These are phyloP conservation scores for Coemansia furcata DNA, from an alignment of 192 early-diverging fungal species.

Conservation along the genomic window DNA sequence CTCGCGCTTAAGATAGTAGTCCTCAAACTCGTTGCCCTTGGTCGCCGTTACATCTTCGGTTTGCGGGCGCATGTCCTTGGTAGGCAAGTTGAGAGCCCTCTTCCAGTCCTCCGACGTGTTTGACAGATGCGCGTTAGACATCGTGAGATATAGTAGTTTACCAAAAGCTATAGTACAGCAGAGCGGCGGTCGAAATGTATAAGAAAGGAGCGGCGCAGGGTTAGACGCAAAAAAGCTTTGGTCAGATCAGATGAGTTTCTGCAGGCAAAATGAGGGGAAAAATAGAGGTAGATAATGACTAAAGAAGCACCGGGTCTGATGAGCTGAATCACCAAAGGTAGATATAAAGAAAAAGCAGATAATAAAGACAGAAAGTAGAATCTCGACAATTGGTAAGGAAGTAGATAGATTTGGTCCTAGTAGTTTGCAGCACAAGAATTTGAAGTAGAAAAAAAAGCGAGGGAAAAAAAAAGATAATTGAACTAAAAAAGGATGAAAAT, in stretches of 20 bases:
- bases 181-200: neutral
- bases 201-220: neutral
- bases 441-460: neutral
- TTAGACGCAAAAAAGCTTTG: neutral
- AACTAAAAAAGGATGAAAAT: neutral
- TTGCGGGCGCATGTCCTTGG: conserved; percentile 89
- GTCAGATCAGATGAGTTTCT: conserved; percentile 5
- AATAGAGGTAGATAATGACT: neutral
- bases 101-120: conserved; percentile 68
- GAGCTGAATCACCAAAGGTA: neutral
- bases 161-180: conserved; percentile 40
- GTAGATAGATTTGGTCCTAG: neutral
- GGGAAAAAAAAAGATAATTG: neutral
- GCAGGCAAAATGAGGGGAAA: neutral
- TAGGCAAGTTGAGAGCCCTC: conserved; percentile 68
- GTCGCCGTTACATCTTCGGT: conserved; percentile 96
- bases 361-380: neutral
- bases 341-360: neutral
- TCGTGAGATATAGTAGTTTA: conserved; percentile 28
- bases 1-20: conserved; percentile 96
- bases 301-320: neutral
- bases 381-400: neutral
- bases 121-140: conserved; percentile 44
- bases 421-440: neutral
- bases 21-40: conserved; percentile 99